Percentiles rank a stretch among this genome's conserved stretches.
Evolutionary conservation across 2,329 filamentous ascomycete genomes (phyloP).

Genomic region (Aspergillus uvarum): DNA sequence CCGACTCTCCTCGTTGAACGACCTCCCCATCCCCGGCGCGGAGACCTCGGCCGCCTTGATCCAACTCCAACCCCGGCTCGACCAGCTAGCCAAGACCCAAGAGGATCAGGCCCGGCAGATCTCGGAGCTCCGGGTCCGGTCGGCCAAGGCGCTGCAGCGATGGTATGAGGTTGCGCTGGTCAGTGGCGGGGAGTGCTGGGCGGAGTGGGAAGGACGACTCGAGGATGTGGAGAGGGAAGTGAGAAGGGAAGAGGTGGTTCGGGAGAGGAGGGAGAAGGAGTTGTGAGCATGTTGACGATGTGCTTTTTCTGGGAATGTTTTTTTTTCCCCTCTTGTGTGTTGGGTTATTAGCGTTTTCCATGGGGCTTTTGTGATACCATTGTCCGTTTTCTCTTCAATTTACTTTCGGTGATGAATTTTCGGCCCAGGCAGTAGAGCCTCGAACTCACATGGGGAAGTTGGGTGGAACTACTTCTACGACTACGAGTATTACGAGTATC

Average conservation of each 20-base stretch:
- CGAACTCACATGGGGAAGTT: not conserved
- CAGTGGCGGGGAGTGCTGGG: constrained; percentile 66
- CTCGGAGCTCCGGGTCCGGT: constrained; percentile 43
- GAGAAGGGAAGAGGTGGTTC: constrained; percentile 60
- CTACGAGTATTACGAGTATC: too few relatives aligned
- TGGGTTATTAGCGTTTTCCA: not conserved
- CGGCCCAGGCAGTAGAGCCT: not conserved
- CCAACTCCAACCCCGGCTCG: constrained; percentile 44
- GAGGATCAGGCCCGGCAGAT: constrained; percentile 41
- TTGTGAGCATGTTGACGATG: not conserved
- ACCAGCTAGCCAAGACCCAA: constrained; percentile 38
- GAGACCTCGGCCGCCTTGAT: constrained; percentile 43
- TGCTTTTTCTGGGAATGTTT: too few relatives aligned
- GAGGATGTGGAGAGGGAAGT: constrained; percentile 65
- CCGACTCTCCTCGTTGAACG: constrained; percentile 49
- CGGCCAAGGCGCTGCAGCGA: constrained; percentile 55
- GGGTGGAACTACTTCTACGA: not conserved
- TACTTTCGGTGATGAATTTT: not conserved
- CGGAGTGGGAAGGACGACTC: constrained; percentile 68
- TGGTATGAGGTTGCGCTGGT: constrained; percentile 77
- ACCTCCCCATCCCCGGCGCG: constrained; percentile 47
- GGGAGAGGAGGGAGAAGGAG: constrained; percentile 54
- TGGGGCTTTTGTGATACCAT: not conserved
- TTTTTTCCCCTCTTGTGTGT: not conserved
- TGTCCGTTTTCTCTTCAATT: not conserved